phyloP scores from a whole-genome alignment of 768 basidiomycete genomes.

The Coprinellus micaceus region DNA sequence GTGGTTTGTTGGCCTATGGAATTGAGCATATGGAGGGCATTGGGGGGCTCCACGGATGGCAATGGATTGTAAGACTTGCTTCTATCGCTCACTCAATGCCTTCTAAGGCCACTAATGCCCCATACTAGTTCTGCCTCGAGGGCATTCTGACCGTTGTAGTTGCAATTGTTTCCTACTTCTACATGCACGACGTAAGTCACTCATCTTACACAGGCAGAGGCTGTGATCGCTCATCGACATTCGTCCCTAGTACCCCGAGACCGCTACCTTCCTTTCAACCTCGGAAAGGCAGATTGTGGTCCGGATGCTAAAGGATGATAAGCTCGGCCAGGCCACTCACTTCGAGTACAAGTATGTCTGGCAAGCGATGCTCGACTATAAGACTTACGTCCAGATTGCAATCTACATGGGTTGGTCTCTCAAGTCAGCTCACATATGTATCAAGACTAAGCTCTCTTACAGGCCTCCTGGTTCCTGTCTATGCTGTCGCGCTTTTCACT shows the following conservation, averaged over 20 bases:
- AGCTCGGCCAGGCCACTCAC: conserved; percentile 42
- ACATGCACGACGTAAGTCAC: conserved; percentile 48
- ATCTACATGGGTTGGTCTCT: conserved; percentile 38
- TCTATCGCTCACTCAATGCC: background rate
- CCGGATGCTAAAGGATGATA: conserved; percentile 41
- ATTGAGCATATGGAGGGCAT: conserved; percentile 44
- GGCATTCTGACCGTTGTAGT: conserved; percentile 42
- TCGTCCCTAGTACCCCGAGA: conserved; percentile 47
- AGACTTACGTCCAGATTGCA: conserved; percentile 35
- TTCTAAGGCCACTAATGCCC: background rate
- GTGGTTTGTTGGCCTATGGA: conserved; percentile 44
- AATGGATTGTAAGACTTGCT: conserved; percentile 41
- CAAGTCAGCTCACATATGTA: background rate
- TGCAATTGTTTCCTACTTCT: conserved; percentile 43
- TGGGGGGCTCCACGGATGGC: conserved; percentile 40
- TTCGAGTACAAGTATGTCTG: conserved; percentile 43
- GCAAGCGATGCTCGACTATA: conserved; percentile 47
- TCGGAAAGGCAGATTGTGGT: conserved; percentile 38
- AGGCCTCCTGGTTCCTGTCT: conserved; percentile 42
- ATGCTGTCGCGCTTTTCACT: conserved; percentile 43
- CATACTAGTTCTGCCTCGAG: conserved; percentile 43
- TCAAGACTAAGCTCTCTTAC: background rate
- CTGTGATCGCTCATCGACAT: too few species aligned
- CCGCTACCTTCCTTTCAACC: conserved; percentile 50
- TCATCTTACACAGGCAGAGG: background rate